Percentiles rank a stretch among this genome's conserved stretches.
Evolutionary conservation across 1,284 basidiomycete genomes (phyloP).

Genomic region (Moesziomyces aphidis): DNA sequence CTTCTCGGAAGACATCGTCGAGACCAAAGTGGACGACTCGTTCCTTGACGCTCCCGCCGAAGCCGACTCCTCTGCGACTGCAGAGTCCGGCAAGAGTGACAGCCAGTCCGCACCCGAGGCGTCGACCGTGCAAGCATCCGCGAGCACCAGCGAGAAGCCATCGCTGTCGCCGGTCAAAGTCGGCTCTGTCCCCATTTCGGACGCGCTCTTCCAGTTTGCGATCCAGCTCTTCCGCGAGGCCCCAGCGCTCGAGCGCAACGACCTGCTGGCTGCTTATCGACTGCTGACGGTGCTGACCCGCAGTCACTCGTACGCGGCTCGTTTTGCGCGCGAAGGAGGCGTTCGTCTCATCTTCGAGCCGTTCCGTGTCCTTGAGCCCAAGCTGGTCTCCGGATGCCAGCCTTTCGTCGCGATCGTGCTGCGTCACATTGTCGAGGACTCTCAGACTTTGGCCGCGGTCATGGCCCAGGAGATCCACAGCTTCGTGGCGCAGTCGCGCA

Average conservation of each 20-base stretch:
- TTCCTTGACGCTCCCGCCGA: constrained; percentile 19
- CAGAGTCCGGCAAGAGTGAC: background rate
- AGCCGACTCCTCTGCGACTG: background rate
- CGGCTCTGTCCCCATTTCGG: constrained; percentile 57
- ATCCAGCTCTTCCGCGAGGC: constrained; percentile 67
- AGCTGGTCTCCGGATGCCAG: constrained; percentile 73
- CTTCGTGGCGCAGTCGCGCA: constrained; percentile 66
- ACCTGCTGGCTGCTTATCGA: constrained; percentile 59
- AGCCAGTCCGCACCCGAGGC: constrained; percentile 1
- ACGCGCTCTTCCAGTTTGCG: constrained; percentile 41
- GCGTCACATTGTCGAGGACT: constrained; percentile 89
- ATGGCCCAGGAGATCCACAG: constrained; percentile 81
- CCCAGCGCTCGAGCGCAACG: constrained; percentile 39
- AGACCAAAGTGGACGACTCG: constrained; percentile 70
- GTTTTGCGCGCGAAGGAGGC: constrained; percentile 47
- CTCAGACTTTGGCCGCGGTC: constrained; percentile 75
- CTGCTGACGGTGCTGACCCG: constrained; percentile 60
- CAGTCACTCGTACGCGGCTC: constrained; percentile 33
- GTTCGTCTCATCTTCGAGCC: constrained; percentile 57
- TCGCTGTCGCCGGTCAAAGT: constrained; percentile 19
- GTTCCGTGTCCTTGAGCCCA: constrained; percentile 47
- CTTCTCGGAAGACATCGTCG: constrained; percentile 77
- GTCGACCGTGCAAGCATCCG: background rate
- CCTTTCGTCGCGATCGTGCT: constrained; percentile 87
- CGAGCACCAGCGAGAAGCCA: background rate